Evolutionary conservation across 805 yeast species (phyloP), one percentile per base, ranked within the genome.

Genomic region (Schwanniomyces pseudopolymorphus): DNA sequence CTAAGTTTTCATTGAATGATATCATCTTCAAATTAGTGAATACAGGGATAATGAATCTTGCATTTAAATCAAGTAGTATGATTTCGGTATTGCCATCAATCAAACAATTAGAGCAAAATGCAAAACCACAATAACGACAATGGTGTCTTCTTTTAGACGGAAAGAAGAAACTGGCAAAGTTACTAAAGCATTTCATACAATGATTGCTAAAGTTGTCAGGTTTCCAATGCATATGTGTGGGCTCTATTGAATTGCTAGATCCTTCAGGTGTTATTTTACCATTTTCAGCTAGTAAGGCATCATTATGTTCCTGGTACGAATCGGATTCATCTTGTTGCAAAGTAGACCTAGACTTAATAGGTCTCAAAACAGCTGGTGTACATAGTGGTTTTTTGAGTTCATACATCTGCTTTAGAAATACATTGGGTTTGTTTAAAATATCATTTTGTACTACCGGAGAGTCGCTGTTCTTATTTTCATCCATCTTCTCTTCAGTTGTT

Each of bases 181-280:
- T 54, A 27, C 60, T 61, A 47, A 70, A 68, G 48, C 77, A 72
- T 47, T 63, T 64, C 69, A 67, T 61, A 59, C 84, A 80, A 42
- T 63, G 63, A 43, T 58, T 51, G n/a, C 74, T 58, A 43, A 57
- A 60, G 39, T 53, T 56, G 58, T 79, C 74, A 17, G 79, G 75
- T 49, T 72, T 72, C 84, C 84, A 80, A 57, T 78, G 83, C 11
- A 60, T 57, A 44, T 73, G 81, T 8, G 79, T 74, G 13, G 83
- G 83, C 52, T 77, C 82, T 39, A 46, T 56, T 2, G 58, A 45
- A 2, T 6, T 19, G 16, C n/a, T 38, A 33, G 38, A 21, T 49
- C 28, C 51, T 24, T 54, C 42, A 45, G 31, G 25, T 47, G 46
- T 42, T 51, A 56, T 33, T 49, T 53, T 47, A 48, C 57, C 50